Base-by-base conservation (phyloP, 495 filamentous ascomycete genomes). In the Acidomyces sp. region DNA sequence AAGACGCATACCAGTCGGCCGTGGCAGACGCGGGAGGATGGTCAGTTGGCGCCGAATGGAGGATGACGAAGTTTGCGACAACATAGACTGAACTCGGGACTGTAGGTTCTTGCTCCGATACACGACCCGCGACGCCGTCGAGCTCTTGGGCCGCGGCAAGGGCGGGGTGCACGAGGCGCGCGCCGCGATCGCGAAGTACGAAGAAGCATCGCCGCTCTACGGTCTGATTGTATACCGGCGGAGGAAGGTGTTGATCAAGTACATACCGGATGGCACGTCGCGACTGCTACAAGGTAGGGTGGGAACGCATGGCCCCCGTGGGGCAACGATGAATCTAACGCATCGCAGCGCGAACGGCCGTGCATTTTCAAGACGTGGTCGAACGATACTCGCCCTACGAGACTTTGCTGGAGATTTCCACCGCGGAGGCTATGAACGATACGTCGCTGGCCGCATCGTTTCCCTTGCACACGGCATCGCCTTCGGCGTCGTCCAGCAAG, bases 51-150 rank as follows among this genome's bases (percentile, higher is more conserved):
- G 23, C n/a, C 17, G 25, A 20, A 36, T 17, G 11, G 10, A 9
- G 21, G 2, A 1, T 26, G 6, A 41, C 6, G 11, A 15, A 40
- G 15, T 6, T 4, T 36, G 27, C 45, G 17, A 24, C 30, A 7
- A 30, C 4, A 15, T 10, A 45, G 17, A 22, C 41, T 34, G 32
- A 51, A 27, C 21, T 43, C 4, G 32, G 12, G 30, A 23, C 4
- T 31, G 9, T 40, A 96, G 90, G 90, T 86, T 97, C 59, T 74
- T 96, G 41, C 76, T 96, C 43, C 87, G 90, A 54, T 97, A 97
- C 58, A 68, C 72, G 31, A 78, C 82, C 45, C 78, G 90, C 54
- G 90, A 96, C 65, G 84, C 87, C 51, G 73, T 96, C 15, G 77
- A 83, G 47, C 64, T 96, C 19, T 68, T 87, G 16, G 74, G 69